Evolutionary conservation across 1,139 yeast genomes (phyloP).

Genomic region (Taphrina pruni): DNA sequence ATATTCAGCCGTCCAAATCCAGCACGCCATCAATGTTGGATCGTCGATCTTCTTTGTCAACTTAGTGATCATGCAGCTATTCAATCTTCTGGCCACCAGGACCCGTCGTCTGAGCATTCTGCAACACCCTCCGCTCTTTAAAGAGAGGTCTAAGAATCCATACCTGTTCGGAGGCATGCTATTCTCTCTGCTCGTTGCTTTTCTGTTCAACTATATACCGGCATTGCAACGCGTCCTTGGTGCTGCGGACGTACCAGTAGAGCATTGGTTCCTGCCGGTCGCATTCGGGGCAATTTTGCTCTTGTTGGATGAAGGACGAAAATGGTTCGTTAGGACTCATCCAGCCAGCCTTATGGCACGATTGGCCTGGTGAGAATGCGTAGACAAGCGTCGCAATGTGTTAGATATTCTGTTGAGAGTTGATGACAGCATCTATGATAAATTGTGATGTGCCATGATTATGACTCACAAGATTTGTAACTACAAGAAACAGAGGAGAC

Average conservation of each 20-base stretch:
- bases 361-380: conserved; percentile 54
- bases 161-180: conserved; percentile 54
- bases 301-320: conserved; percentile 57
- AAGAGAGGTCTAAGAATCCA: conserved; percentile 50
- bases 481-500: too few relatives aligned
- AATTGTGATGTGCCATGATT: too few relatives aligned
- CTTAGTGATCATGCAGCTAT: conserved; percentile 60
- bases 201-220: conserved; percentile 59
- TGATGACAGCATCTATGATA: too few relatives aligned
- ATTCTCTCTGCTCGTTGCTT: conserved; percentile 56
- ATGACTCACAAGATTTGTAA: too few relatives aligned
- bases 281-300: conserved; percentile 58
- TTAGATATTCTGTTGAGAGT: too few relatives aligned
- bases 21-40: conserved; percentile 52
- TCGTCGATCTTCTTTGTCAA: conserved; percentile 61
- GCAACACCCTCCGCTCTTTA: conserved; percentile 54
- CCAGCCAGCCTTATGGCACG: conserved; percentile 56
- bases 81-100: conserved; percentile 59
- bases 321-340: conserved; percentile 53
- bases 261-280: conserved; percentile 58
- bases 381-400: too few relatives aligned
- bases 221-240: conserved; percentile 55
- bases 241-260: conserved; percentile 58
- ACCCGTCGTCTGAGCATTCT: conserved; percentile 58
- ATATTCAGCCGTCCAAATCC: conserved; percentile 51